Conservation (phyloP, 257 asterid genomes). For the Fraxinus cuspidata region DNA sequence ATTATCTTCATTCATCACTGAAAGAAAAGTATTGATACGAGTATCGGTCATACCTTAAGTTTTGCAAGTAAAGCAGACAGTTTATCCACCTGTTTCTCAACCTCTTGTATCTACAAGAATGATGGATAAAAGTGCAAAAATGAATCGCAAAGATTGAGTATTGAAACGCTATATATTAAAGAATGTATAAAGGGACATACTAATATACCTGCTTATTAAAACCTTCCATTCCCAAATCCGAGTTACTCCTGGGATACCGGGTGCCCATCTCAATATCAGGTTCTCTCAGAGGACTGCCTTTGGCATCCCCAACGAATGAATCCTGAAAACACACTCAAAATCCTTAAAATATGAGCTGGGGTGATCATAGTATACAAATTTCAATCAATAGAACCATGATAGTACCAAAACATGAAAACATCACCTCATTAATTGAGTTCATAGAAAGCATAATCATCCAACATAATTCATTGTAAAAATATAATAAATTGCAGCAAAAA, state of each 20-base stretch:
- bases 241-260: constrained; percentile 55
- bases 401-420: not conserved
- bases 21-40: not conserved
- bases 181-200: not conserved
- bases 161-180: not conserved
- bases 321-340: constrained; percentile 44
- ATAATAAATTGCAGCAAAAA: not conserved
- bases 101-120: constrained; percentile 64
- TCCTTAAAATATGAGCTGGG: constrained; percentile 3
- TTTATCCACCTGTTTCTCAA: constrained; percentile 68
- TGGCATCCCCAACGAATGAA: constrained; percentile 52
- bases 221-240: constrained; percentile 72
- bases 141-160: not conserved
- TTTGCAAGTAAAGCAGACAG: constrained; percentile 54
- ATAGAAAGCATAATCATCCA: not conserved
- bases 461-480: not conserved
- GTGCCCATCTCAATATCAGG: constrained; percentile 76
- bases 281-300: constrained; percentile 43
- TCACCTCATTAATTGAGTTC: not conserved
- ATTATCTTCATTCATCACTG: constrained; percentile 8
- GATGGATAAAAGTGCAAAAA: constrained; percentile 5
- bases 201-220: constrained; percentile 64
- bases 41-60: constrained; percentile 57
- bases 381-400: not conserved
- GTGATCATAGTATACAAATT: not conserved